A percentile compares a stretch with the other conserved stretches of the same genome.
Evolutionary conservation across 495 filamentous ascomycete genomes (phyloP).

Genomic region (Neurospora discreta): DNA sequence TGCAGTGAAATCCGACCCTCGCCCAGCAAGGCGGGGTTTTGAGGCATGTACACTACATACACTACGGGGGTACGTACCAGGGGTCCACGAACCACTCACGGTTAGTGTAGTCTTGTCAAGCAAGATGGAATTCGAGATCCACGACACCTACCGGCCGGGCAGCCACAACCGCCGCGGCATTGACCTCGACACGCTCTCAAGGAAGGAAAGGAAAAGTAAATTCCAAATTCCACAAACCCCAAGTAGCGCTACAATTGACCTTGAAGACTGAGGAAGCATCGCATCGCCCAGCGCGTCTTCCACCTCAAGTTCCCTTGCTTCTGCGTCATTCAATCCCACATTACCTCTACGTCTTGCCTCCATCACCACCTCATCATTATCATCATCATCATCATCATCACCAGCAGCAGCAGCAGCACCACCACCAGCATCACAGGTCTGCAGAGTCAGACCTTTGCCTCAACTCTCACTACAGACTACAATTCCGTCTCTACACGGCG

Average conservation of each 20-base stretch:
- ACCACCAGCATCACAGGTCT: background rate
- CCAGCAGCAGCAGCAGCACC: no score
- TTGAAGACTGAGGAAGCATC: no score
- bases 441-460: background rate
- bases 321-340: background rate
- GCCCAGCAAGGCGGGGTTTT: no score
- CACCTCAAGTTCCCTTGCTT: no score
- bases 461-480: background rate
- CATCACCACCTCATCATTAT: background rate
- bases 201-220: no score
- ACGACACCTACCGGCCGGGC: background rate
- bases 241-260: no score
- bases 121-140: constrained; percentile 3
- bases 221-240: no score
- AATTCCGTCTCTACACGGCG: no score
- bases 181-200: background rate
- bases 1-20: no score
- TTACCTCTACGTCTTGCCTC: background rate
- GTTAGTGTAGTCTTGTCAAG: background rate
- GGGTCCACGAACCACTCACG: background rate
- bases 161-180: background rate
- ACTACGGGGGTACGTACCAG: background rate
- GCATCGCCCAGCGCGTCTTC: background rate
- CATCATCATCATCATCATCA: no score
- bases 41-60: no score